Percentiles rank a stretch among this genome's conserved stretches.
These are phyloP conservation scores for Coriaria nepalensis DNA, from an alignment of 306 rosid genomes.

Conservation along the genomic window DNA sequence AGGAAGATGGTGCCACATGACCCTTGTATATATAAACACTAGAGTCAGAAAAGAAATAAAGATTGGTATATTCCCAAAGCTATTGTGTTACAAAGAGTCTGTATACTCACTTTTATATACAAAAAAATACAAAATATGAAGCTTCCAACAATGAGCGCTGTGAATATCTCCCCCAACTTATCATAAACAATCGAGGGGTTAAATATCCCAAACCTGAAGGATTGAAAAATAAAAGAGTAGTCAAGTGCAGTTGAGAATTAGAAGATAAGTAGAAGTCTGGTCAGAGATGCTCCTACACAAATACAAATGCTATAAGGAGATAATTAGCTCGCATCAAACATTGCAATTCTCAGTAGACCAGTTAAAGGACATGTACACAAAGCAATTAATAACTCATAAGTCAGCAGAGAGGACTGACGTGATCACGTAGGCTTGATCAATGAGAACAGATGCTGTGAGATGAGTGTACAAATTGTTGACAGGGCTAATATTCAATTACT, in stretches of 20 bases:
- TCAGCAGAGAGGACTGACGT: no score
- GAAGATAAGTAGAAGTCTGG: neutral
- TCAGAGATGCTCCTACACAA: neutral
- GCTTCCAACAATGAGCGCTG: slow-evolving; percentile 85
- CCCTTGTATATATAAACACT: slow-evolving; percentile 40
- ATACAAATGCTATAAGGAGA: neutral
- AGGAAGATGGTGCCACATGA: slow-evolving; percentile 77
- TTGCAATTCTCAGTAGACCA: no score
- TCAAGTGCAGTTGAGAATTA: slow-evolving; percentile 1
- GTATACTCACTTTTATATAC: slow-evolving; percentile 65
- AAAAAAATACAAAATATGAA: slow-evolving; percentile 72
- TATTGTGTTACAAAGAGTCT: slow-evolving; percentile 2
- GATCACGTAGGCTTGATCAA: no score
- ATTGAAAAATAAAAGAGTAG: slow-evolving; percentile 3
- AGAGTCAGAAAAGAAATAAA: slow-evolving; percentile 7
- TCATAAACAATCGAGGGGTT: slow-evolving; percentile 74
- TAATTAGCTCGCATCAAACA: no score
- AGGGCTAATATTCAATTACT: no score
- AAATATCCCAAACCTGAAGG: slow-evolving; percentile 86
- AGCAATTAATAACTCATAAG: no score
- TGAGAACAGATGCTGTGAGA: no score
- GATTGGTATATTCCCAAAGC: neutral
- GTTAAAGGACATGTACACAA: no score
- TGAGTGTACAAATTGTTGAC: no score
- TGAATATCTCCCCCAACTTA: slow-evolving; percentile 91